Percentiles rank a stretch among this genome's conserved stretches.
These are phyloP conservation scores for Gastrolobium villosum DNA, from an alignment of 306 rosid genomes.

Conservation along the genomic window DNA sequence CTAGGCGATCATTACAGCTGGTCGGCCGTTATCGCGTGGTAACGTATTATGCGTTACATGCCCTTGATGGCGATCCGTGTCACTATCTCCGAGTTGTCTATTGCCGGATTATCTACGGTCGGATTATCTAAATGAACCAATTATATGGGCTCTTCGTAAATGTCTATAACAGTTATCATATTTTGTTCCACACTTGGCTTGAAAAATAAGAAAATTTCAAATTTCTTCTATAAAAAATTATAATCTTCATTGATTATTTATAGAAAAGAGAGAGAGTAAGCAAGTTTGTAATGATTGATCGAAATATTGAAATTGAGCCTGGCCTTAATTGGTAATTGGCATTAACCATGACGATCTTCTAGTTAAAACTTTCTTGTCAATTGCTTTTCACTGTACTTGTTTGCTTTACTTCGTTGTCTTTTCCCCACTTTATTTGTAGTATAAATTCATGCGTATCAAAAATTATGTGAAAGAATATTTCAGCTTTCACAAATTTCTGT, in stretches of 20 bases:
- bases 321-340: neutral
- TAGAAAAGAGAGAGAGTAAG: neutral
- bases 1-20: too few species aligned
- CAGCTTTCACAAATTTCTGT: slow-evolving; percentile 12
- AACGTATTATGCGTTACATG: too few species aligned
- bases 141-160: too few species aligned
- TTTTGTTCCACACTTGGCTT: too few species aligned
- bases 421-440: neutral
- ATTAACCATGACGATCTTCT: slow-evolving; percentile 2
- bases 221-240: neutral
- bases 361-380: neutral
- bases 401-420: neutral
- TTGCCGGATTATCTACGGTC: too few species aligned
- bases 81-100: too few species aligned
- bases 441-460: neutral
- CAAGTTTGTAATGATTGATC: neutral
- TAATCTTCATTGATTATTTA: neutral
- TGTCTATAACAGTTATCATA: too few species aligned
- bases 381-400: neutral
- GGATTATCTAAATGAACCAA: too few species aligned
- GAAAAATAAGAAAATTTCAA: neutral
- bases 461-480: slow-evolving; percentile 1
- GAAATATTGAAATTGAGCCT: neutral
- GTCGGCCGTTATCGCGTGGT: too few species aligned
- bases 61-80: too few species aligned